Percentiles rank a stretch among this genome's conserved stretches.
Evolutionary conservation across 2,329 filamentous ascomycete genomes (phyloP).

Genomic region (Neofusicoccum umdonicola): DNA sequence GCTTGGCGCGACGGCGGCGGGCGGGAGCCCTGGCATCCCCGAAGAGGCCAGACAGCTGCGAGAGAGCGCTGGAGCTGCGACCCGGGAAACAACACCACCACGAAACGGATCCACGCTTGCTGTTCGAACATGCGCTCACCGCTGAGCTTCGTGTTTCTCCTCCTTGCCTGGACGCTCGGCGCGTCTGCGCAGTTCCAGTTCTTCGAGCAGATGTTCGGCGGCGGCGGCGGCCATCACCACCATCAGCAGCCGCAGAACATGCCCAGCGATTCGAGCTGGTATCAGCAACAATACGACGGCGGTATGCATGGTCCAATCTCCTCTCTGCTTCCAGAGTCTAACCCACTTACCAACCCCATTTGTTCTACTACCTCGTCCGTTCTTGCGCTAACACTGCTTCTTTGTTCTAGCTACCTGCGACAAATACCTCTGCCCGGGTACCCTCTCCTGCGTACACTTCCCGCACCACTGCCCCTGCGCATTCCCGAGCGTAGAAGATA

Average conservation of each 20-base stretch:
- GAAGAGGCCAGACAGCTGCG: conserved; percentile 8
- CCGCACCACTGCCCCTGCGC: conserved; percentile 96
- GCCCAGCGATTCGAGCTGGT: conserved; percentile 78
- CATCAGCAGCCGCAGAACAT: conserved; percentile 70
- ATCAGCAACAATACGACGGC: conserved; percentile 67
- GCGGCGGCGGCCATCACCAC: conserved; percentile 59
- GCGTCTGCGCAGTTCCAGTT: conserved; percentile 86
- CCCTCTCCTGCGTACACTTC: conserved; percentile 91
- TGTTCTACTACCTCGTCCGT: not conserved
- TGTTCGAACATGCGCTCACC: conserved; percentile 25
- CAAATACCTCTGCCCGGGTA: conserved; percentile 92
- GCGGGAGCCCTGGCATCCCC: not conserved
- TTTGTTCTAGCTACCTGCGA: conserved; percentile 70
- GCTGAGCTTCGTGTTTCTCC: conserved; percentile 26
- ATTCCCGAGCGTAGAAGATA: conserved; percentile 63
- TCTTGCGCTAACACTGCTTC: not conserved
- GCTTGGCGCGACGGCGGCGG: no score
- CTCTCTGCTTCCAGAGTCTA: not conserved
- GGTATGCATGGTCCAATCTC: conserved; percentile 45
- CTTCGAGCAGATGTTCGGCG: conserved; percentile 96
- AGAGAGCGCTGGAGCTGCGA: not conserved
- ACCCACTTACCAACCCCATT: not conserved
- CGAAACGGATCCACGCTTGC: not conserved
- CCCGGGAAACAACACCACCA: not conserved
- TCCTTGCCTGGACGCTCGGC: conserved; percentile 55